These are phyloP conservation scores for Actinidia arguta DNA, from an alignment of 179 eudicot genomes.

Conservation along the genomic window DNA sequence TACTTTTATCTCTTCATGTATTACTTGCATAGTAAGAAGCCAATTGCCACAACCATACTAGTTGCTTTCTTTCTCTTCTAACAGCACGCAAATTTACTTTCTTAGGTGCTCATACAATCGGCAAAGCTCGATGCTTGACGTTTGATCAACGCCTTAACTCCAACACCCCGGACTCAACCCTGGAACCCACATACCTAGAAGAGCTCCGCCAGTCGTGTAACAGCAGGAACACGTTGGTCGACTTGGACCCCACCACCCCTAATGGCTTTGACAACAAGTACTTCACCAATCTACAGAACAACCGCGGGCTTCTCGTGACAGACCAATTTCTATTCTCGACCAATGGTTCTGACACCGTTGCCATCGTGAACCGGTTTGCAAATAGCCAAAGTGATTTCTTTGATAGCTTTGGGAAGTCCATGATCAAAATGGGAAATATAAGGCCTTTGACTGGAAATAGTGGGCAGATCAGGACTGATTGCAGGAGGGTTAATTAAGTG, in stretches of 20 bases:
- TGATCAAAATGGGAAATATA: slow-evolving; percentile 65
- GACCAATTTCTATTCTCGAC: slow-evolving; percentile 44
- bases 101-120: slow-evolving; percentile 55
- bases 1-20: too few species aligned
- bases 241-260: slow-evolving; percentile 44
- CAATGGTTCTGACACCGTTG: slow-evolving; percentile 22
- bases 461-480: slow-evolving; percentile 55
- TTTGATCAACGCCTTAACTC: slow-evolving; percentile 37
- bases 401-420: slow-evolving; percentile 44
- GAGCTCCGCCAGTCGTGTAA: slow-evolving; percentile 38
- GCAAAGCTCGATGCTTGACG: slow-evolving; percentile 43
- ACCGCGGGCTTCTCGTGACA: slow-evolving; percentile 44
- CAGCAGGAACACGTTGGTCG: slow-evolving; percentile 22
- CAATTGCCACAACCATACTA: too few species aligned
- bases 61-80: not conserved
- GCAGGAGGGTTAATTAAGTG: slow-evolving; percentile 39
- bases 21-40: too few species aligned
- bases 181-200: slow-evolving; percentile 41
- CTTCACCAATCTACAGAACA: slow-evolving; percentile 45
- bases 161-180: slow-evolving; percentile 33
- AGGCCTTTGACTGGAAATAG: slow-evolving; percentile 46
- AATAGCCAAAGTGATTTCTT: slow-evolving; percentile 37
- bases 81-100: slow-evolving; percentile 2
- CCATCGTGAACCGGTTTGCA: slow-evolving; percentile 37
- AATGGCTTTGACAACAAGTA: slow-evolving; percentile 54